phyloP scores from a whole-genome alignment of 768 basidiomycete species.

The Thelephora aurantiotincta region DNA sequence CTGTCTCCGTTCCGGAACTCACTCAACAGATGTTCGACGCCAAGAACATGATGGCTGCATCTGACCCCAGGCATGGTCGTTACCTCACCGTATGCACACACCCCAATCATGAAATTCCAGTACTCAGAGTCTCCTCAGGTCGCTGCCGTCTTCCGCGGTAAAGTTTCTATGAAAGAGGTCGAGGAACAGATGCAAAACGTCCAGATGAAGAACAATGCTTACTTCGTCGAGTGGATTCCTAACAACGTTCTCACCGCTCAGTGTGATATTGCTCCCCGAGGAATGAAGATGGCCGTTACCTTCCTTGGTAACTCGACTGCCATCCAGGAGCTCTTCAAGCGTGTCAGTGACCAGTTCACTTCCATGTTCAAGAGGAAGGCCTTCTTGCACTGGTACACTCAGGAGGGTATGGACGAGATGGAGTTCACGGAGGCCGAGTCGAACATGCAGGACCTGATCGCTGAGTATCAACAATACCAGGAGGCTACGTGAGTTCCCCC shows the following conservation, averaged over 20 bases:
- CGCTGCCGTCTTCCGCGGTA: constrained; percentile 96
- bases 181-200: constrained; percentile 99
- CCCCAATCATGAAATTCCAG: not conserved
- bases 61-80: constrained; percentile 91
- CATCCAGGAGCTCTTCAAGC: constrained; percentile 97
- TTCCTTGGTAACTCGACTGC: constrained; percentile 97
- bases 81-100: constrained; percentile 70
- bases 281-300: constrained; percentile 92
- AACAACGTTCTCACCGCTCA: constrained; percentile 98
- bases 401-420: constrained; percentile 99
- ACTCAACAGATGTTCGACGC: constrained; percentile 99
- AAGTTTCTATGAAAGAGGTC: constrained; percentile 99
- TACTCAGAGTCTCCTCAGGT: constrained; percentile 27
- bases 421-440: constrained; percentile 99
- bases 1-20: constrained; percentile 92
- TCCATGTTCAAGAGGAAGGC: constrained; percentile 99
- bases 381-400: constrained; percentile 98
- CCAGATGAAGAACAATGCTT: constrained; percentile 93
- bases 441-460: constrained; percentile 98
- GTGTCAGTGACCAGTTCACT: constrained; percentile 95
- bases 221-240: constrained; percentile 99
- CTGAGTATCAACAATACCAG: constrained; percentile 96
- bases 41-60: constrained; percentile 99
- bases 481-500: constrained; percentile 68
- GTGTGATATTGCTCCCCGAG: constrained; percentile 94